Evolutionary conservation across 2,329 filamentous ascomycete species (phyloP).

Genomic region (Colletotrichum ledebouriae): DNA sequence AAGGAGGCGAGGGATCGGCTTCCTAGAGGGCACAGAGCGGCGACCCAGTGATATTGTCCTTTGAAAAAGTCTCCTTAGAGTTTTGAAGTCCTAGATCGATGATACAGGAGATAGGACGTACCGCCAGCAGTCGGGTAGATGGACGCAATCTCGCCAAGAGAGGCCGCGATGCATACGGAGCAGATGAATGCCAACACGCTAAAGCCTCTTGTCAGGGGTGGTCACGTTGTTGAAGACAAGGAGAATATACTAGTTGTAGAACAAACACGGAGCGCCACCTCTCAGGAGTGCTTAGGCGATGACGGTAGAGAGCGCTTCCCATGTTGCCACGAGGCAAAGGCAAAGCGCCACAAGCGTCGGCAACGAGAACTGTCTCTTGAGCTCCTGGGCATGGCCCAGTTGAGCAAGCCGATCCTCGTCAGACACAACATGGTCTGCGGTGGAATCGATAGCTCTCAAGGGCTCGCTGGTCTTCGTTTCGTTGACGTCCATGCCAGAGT

Average conservation of each 20-base stretch:
- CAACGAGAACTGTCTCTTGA: conserved; percentile 54
- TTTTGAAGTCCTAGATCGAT: not conserved
- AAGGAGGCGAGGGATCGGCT: no score
- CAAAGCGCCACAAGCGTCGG: conserved; percentile 59
- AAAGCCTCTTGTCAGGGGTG: not conserved
- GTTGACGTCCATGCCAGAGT: conserved; percentile 6
- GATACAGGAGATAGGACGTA: conserved; percentile 27
- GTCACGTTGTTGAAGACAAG: not conserved
- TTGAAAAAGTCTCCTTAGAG: no score
- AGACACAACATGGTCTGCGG: no score
- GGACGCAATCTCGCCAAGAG: conserved; percentile 56
- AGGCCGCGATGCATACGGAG: conserved; percentile 54
- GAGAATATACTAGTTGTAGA: conserved; percentile 57
- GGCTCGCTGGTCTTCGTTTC: conserved; percentile 12
- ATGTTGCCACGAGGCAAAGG: conserved; percentile 64
- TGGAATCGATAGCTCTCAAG: no score
- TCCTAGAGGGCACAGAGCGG: no score
- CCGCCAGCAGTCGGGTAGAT: conserved; percentile 53
- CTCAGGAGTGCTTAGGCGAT: conserved; percentile 58
- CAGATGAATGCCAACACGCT: conserved; percentile 58
- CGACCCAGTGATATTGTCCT: no score
- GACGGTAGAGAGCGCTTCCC: conserved; percentile 63
- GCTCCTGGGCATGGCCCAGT: conserved; percentile 44
- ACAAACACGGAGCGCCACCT: conserved; percentile 61
- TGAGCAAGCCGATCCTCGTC: no score